These are phyloP conservation scores for Leptographium lundbergii DNA, from an alignment of 2,329 filamentous ascomycete genomes.

Conservation along the genomic window DNA sequence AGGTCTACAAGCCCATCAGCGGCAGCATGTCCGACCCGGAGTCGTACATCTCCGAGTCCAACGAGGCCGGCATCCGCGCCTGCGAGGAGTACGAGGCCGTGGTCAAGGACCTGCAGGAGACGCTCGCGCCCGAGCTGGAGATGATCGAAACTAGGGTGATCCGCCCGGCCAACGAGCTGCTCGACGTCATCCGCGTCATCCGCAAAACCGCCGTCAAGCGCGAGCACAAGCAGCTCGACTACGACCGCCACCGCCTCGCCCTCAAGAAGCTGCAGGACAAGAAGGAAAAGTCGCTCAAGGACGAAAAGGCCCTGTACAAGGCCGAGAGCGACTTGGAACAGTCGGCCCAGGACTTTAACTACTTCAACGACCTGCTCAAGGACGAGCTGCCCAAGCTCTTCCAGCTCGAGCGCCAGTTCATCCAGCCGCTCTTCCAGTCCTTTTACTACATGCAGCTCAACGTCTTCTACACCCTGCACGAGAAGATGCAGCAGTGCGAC, in stretches of 20 bases:
- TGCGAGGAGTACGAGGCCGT: conserved; percentile 94
- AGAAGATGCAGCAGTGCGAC: conserved; percentile 93
- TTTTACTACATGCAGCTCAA: conserved; percentile 99
- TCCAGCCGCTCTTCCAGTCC: conserved; percentile 90
- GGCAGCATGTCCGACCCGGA: conserved; percentile 90
- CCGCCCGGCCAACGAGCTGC: conserved; percentile 80
- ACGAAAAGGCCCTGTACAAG: conserved; percentile 95
- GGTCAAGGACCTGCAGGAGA: conserved; percentile 80
- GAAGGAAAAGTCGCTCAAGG: conserved; percentile 90
- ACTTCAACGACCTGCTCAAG: conserved; percentile 95
- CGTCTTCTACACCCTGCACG: conserved; percentile 95
- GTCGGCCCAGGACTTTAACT: conserved; percentile 91
- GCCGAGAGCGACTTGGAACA: conserved; percentile 84
- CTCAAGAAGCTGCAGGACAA: conserved; percentile 96
- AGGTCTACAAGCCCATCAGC: conserved; percentile 97
- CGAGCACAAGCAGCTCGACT: conserved; percentile 95
- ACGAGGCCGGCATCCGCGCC: conserved; percentile 82
- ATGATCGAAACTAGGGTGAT: conserved; percentile 94
- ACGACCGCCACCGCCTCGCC: conserved; percentile 69
- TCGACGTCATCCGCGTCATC: conserved; percentile 91
- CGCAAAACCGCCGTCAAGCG: conserved; percentile 80
- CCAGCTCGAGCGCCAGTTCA: conserved; percentile 80
- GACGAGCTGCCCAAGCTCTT: conserved; percentile 92
- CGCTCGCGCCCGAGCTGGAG: conserved; percentile 80
- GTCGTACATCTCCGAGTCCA: conserved; percentile 68